Conservation (phyloP, 2,329 filamentous ascomycete genomes). For the Diplodia sapinea region DNA sequence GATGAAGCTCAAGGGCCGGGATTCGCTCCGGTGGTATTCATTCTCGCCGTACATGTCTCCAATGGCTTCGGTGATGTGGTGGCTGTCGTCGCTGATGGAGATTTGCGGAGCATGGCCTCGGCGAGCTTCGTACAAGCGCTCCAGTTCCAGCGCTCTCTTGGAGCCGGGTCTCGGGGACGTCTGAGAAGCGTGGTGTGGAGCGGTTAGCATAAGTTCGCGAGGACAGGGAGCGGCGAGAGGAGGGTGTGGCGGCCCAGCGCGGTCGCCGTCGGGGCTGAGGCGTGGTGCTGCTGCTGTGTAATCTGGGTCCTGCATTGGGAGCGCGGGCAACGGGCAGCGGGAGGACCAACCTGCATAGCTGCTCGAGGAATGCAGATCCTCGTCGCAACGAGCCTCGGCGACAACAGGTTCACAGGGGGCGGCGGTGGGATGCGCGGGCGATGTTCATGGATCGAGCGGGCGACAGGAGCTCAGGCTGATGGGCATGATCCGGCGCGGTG, state of each 20-base stretch:
- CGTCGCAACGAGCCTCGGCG: constrained; percentile 35
- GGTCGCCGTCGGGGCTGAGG: constrained; percentile 11
- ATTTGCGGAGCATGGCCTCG: constrained; percentile 66
- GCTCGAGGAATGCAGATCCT: constrained; percentile 36
- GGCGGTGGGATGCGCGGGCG: constrained; percentile 29
- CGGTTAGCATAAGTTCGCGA: constrained; percentile 40
- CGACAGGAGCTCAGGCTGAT: constrained; percentile 16
- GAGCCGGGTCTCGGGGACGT: constrained; percentile 40
- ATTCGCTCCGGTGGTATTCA: constrained; percentile 63
- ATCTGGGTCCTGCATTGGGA: constrained; percentile 30
- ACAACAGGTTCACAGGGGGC: constrained; percentile 33
- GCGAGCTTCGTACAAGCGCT: constrained; percentile 57
- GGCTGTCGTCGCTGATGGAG: constrained; percentile 83
- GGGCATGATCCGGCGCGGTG: constrained; percentile 27
- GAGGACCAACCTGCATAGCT: constrained; percentile 38
- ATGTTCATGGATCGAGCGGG: constrained; percentile 34
- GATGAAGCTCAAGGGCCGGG: constrained; percentile 77
- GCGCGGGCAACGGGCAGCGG: constrained; percentile 23
- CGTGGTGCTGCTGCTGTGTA: constrained; percentile 30
- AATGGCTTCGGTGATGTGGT: constrained; percentile 94
- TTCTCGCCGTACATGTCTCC: constrained; percentile 86
- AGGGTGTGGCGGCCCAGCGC: constrained; percentile 24
- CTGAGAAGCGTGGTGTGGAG: constrained; percentile 32
- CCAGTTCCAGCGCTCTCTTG: constrained; percentile 53
- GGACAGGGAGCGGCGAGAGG: constrained; percentile 24